Conservation (phyloP, 2,329 filamentous ascomycete species). For the Phyllosticta citriasiana region DNA sequence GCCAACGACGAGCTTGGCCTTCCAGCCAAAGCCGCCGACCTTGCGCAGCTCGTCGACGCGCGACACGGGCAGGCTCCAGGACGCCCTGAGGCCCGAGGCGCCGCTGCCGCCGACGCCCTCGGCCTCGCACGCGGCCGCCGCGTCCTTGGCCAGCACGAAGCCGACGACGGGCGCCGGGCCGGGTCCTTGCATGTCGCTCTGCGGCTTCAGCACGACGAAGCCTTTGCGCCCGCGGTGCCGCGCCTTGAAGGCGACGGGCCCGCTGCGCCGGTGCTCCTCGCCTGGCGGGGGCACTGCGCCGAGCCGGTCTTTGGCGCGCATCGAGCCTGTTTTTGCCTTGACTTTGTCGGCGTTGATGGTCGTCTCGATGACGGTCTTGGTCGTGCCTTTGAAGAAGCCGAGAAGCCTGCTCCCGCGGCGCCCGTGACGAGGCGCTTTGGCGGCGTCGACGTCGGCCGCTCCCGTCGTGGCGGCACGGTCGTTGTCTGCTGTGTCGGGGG, state of each 20-base stretch:
- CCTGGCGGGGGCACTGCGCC: slow-evolving; percentile 53
- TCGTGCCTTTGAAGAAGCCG: slow-evolving; percentile 56
- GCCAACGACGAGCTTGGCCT: slow-evolving; percentile 70
- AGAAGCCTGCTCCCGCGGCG: slow-evolving; percentile 45
- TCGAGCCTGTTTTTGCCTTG: slow-evolving; percentile 53
- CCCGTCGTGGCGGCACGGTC: slow-evolving; percentile 35
- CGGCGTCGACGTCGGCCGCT: slow-evolving; percentile 42
- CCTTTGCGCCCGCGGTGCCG: slow-evolving; percentile 63
- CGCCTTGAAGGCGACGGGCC: slow-evolving; percentile 68
- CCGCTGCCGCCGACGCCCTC: slow-evolving; percentile 12
- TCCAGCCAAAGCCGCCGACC: slow-evolving; percentile 74
- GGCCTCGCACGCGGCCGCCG: slow-evolving; percentile 24
- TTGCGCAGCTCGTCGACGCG: slow-evolving; percentile 70
- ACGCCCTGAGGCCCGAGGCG: slow-evolving; percentile 41
- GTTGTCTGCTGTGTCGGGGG: slow-evolving; percentile 32
- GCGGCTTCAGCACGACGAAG: slow-evolving; percentile 58
- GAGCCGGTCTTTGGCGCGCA: slow-evolving; percentile 58
- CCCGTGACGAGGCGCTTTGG: slow-evolving; percentile 33
- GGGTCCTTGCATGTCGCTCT: slow-evolving; percentile 42
- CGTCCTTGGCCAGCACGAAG: slow-evolving; percentile 43
- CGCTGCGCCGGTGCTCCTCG: slow-evolving; percentile 39
- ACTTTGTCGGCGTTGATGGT: slow-evolving; percentile 61
- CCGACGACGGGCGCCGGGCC: slow-evolving; percentile 47
- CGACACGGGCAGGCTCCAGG: slow-evolving; percentile 60
- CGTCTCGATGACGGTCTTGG: slow-evolving; percentile 63